Evolutionary conservation across 192 early-diverging fungal genomes (phyloP).

Genomic region (Dimargaris cristalligena): DNA sequence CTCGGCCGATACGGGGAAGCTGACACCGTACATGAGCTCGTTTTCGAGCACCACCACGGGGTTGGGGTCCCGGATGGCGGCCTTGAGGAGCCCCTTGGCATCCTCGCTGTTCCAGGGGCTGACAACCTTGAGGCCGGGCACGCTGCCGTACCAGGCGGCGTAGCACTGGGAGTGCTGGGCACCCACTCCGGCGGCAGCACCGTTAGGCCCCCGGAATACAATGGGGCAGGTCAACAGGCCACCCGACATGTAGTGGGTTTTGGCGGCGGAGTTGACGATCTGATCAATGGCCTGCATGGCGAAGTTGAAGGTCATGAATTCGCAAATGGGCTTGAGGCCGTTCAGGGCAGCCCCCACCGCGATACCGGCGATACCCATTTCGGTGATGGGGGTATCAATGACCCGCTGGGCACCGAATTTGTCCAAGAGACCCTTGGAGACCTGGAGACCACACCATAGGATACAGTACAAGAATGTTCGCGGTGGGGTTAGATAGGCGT

Average conservation of each 20-base stretch:
- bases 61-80: slow-evolving; percentile 94
- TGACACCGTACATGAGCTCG: slow-evolving; percentile 92
- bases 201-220: slow-evolving; percentile 98
- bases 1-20: slow-evolving; percentile 69
- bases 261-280: slow-evolving; percentile 97
- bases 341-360: slow-evolving; percentile 86
- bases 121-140: slow-evolving; percentile 94
- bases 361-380: slow-evolving; percentile 93
- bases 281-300: slow-evolving; percentile 99
- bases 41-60: slow-evolving; percentile 93
- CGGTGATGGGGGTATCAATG: slow-evolving; percentile 97
- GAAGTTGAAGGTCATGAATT: slow-evolving; percentile 99
- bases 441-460: slow-evolving; percentile 50
- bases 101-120: slow-evolving; percentile 93
- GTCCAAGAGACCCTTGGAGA: slow-evolving; percentile 89
- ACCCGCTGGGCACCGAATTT: slow-evolving; percentile 95
- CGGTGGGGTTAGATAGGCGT: background rate
- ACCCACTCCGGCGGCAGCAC: slow-evolving; percentile 88
- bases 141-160: slow-evolving; percentile 94
- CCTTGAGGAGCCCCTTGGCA: slow-evolving; percentile 94
- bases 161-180: slow-evolving; percentile 99
- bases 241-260: slow-evolving; percentile 96
- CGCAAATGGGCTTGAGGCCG: slow-evolving; percentile 92
- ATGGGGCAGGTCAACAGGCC: slow-evolving; percentile 76
- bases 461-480: no score